Conservation (phyloP, 1,284 basidiomycete genomes). For the Cronartium quercuum region DNA sequence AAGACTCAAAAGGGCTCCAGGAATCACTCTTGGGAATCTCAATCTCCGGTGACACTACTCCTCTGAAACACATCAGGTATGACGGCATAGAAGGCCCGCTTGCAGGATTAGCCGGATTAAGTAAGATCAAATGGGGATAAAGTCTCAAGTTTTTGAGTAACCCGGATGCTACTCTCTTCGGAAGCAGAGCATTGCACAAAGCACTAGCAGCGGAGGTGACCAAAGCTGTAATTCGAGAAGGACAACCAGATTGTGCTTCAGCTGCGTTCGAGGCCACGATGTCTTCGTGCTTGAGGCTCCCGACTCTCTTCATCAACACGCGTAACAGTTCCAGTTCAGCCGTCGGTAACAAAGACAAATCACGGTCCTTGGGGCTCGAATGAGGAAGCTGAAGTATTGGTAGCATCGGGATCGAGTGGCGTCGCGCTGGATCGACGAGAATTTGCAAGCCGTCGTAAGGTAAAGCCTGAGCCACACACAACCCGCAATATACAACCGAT, state of each 20-base stretch:
- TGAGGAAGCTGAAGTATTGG: background rate
- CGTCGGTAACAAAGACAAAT: background rate
- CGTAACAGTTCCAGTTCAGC: background rate
- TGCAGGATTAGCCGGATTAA: background rate
- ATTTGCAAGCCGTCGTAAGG: background rate
- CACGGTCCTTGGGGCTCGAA: background rate
- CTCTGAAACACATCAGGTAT: background rate
- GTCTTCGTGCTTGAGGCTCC: background rate
- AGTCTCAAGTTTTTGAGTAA: background rate
- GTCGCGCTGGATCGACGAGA: background rate
- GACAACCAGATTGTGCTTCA: background rate
- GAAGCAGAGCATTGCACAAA: background rate
- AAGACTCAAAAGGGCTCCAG: background rate
- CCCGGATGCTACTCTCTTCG: background rate
- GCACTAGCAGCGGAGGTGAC: background rate
- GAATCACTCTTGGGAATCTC: background rate
- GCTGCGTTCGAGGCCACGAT: background rate
- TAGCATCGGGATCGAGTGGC: background rate
- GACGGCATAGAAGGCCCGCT: background rate
- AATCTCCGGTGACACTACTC: background rate
- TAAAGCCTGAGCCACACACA: background rate
- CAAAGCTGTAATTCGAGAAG: background rate
- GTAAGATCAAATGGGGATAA: background rate
- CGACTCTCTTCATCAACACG: background rate
- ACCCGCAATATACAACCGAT: background rate